phyloP scores from a whole-genome alignment of 306 rosid species.

The Crataegus laevigata region DNA sequence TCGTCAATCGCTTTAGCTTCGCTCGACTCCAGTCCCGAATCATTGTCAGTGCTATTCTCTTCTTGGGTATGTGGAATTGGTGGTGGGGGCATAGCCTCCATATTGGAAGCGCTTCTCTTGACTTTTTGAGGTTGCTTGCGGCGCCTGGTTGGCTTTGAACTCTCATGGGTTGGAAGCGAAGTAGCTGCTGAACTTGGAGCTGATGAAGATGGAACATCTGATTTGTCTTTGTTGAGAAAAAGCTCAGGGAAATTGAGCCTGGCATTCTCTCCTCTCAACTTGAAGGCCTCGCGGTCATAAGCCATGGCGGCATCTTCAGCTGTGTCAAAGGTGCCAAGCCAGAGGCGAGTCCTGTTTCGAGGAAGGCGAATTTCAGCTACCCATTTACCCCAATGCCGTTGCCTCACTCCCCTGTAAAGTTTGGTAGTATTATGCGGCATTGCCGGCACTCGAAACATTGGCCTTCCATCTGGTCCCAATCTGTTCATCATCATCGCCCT shows the following conservation, averaged over 20 bases:
- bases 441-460: slow-evolving; percentile 38
- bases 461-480: slow-evolving; percentile 40
- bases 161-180: slow-evolving; percentile 14
- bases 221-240: slow-evolving; percentile 49
- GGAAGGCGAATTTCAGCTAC: slow-evolving; percentile 96
- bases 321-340: slow-evolving; percentile 97
- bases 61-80: slow-evolving; percentile 4
- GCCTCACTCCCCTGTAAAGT: slow-evolving; percentile 93
- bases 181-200: slow-evolving; percentile 24
- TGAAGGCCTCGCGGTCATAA: slow-evolving; percentile 88
- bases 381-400: slow-evolving; percentile 99
- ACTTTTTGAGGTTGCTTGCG: slow-evolving; percentile 12
- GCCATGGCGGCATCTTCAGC: slow-evolving; percentile 99
- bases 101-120: neutral
- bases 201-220: slow-evolving; percentile 9
- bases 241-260: slow-evolving; percentile 85
- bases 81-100: slow-evolving; percentile 18
- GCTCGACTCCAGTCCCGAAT: slow-evolving; percentile 45
- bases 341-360: slow-evolving; percentile 77
- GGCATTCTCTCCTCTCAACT: slow-evolving; percentile 90
- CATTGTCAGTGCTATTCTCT: slow-evolving; percentile 31
- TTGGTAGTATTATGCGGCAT: slow-evolving; percentile 66
- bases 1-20: slow-evolving; percentile 34
- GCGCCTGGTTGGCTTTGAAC: slow-evolving; percentile 14
- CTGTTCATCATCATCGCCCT: slow-evolving; percentile 61